Conservation (phyloP, 495 filamentous ascomycete species). For the Hyaloscypha hepaticicola region DNA sequence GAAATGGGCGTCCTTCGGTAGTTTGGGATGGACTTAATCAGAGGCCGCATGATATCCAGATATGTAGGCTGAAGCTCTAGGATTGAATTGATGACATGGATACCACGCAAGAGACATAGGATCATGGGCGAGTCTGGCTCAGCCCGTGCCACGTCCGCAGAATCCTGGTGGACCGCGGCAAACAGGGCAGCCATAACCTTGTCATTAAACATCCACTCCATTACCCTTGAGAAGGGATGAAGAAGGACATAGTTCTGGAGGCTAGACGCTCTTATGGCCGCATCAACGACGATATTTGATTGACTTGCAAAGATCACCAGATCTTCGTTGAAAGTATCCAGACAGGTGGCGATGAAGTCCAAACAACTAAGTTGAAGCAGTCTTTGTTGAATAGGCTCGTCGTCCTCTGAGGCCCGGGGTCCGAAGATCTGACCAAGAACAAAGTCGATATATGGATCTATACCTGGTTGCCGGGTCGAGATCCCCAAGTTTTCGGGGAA, state of each 20-base stretch:
- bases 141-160: constrained; percentile 62
- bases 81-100: constrained; percentile 78
- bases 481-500: constrained; percentile 89
- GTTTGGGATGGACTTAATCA: constrained; percentile 54
- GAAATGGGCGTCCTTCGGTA: constrained; percentile 45
- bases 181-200: constrained; percentile 80
- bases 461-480: constrained; percentile 74
- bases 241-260: constrained; percentile 75
- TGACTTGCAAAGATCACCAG: constrained; percentile 78
- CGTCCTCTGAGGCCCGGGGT: constrained; percentile 55
- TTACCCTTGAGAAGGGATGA: constrained; percentile 88
- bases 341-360: constrained; percentile 69
- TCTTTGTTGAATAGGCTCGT: constrained; percentile 60
- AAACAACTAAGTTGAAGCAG: constrained; percentile 75
- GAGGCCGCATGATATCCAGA: constrained; percentile 76
- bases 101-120: constrained; percentile 65
- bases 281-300: constrained; percentile 69
- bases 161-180: constrained; percentile 68
- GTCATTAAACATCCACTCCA: constrained; percentile 97
- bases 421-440: constrained; percentile 72
- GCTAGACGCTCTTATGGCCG: constrained; percentile 65
- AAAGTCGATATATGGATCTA: constrained; percentile 92
- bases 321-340: constrained; percentile 88
- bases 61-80: constrained; percentile 90
- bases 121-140: constrained; percentile 72